These are phyloP conservation scores for Tricholoma matsutake DNA, from an alignment of 768 basidiomycete species.

Conservation along the genomic window DNA sequence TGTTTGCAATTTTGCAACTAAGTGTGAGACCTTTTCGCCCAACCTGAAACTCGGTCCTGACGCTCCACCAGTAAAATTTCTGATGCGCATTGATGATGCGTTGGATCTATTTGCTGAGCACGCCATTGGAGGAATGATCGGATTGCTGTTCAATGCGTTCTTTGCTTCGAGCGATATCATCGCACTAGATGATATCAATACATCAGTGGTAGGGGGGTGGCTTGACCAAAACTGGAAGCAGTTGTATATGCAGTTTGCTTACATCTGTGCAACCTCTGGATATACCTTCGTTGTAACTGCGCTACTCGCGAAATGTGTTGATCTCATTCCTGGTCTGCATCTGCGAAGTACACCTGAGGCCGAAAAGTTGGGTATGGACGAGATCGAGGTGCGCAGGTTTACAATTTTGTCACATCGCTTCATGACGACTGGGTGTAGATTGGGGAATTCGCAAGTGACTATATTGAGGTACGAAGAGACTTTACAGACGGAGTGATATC, in stretches of 20 bases:
- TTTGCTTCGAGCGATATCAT: slow-evolving; percentile 69
- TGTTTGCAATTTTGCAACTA: slow-evolving; percentile 81
- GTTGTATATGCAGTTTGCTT: slow-evolving; percentile 73
- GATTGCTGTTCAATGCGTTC: slow-evolving; percentile 68
- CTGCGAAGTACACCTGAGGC: slow-evolving; percentile 52
- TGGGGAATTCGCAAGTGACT: slow-evolving; percentile 68
- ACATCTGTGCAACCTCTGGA: slow-evolving; percentile 51
- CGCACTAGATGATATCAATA: slow-evolving; percentile 64
- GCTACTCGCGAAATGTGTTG: slow-evolving; percentile 51
- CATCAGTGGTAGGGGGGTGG: slow-evolving; percentile 59
- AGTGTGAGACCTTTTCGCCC: slow-evolving; percentile 43
- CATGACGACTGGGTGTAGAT: slow-evolving; percentile 36
- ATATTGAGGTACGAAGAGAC: slow-evolving; percentile 67
- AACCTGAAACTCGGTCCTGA: not conserved
- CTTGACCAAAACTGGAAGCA: slow-evolving; percentile 76
- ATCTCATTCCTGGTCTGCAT: slow-evolving; percentile 55
- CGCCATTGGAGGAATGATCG: slow-evolving; percentile 80
- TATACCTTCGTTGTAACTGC: slow-evolving; percentile 67
- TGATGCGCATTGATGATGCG: slow-evolving; percentile 77
- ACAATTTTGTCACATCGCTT: not conserved
- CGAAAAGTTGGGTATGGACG: slow-evolving; percentile 65
- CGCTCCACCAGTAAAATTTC: slow-evolving; percentile 53
- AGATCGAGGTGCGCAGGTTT: slow-evolving; percentile 53
- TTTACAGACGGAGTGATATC: slow-evolving; percentile 52
- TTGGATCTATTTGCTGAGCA: slow-evolving; percentile 93